phyloP scores from a whole-genome alignment of 2,329 filamentous ascomycete species.

The Aspergillus tubingensis region DNA sequence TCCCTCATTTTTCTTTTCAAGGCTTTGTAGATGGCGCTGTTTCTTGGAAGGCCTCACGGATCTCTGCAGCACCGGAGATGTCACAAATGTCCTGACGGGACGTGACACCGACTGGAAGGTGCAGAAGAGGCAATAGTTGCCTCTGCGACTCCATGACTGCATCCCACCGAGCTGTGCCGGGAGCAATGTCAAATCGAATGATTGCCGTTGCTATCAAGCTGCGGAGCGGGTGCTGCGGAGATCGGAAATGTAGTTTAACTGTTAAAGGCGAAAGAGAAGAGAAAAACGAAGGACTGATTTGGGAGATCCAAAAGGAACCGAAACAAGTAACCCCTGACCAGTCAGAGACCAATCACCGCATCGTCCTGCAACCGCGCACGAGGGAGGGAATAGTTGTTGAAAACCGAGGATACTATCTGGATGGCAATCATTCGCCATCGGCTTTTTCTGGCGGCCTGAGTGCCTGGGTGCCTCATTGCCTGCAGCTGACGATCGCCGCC shows the following conservation, averaged over 20 bases:
- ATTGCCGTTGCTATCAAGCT: neutral
- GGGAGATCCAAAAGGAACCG: neutral
- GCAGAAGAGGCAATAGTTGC: slow-evolving; percentile 46
- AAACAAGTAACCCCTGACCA: too few species aligned
- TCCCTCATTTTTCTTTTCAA: too few species aligned
- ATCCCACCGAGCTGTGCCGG: slow-evolving; percentile 32
- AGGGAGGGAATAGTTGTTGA: too few species aligned
- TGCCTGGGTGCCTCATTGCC: too few species aligned
- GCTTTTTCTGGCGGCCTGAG: neutral
- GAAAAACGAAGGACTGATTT: neutral
- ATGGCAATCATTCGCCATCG: neutral
- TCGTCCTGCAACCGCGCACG: neutral
- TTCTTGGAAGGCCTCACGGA: neutral
- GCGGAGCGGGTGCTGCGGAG: neutral
- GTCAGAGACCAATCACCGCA: neutral
- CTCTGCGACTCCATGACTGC: slow-evolving; percentile 41
- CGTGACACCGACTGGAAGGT: slow-evolving; percentile 36
- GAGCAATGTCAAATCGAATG: neutral
- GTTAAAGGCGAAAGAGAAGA: neutral
- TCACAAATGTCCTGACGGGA: slow-evolving; percentile 32
- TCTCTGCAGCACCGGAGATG: slow-evolving; percentile 28
- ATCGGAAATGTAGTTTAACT: neutral
- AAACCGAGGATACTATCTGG: too few species aligned
- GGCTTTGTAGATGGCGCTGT: neutral
- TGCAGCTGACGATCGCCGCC: neutral